Evolutionary conservation across 306 rosid species (phyloP).

Genomic region (Gynostemma pentaphyllum): DNA sequence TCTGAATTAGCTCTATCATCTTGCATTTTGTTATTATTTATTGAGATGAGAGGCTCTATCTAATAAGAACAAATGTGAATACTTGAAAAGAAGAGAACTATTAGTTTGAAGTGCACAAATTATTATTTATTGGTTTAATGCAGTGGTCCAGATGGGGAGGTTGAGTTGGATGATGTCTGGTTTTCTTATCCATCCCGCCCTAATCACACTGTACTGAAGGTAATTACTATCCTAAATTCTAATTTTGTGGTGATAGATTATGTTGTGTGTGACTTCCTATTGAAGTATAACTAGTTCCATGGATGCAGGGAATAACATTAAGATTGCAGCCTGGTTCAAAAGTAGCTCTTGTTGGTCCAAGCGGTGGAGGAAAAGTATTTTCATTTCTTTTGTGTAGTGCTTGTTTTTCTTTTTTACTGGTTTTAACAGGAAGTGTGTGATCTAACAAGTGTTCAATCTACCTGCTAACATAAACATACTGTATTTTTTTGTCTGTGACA

Average conservation of each 20-base stretch:
- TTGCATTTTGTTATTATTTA: background rate
- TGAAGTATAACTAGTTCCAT: background rate
- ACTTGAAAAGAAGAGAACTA: background rate
- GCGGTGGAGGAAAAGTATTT: constrained; percentile 82
- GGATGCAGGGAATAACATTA: constrained; percentile 55
- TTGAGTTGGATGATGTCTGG: constrained; percentile 76
- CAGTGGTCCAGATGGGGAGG: constrained; percentile 64
- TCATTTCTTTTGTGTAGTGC: background rate
- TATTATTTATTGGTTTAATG: constrained; percentile 9
- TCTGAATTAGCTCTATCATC: constrained; percentile 7
- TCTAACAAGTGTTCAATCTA: background rate
- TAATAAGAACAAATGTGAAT: background rate
- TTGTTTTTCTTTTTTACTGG: background rate
- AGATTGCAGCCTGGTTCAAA: constrained; percentile 62
- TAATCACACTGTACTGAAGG: constrained; percentile 61
- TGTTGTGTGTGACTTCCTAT: background rate
- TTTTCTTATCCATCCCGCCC: constrained; percentile 85
- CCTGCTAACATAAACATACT: background rate
- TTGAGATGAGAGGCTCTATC: background rate
- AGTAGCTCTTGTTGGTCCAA: constrained; percentile 88
- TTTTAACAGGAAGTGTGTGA: background rate
- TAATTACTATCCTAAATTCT: constrained; percentile 6
- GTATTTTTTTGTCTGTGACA: constrained; percentile 24
- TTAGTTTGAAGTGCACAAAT: background rate
- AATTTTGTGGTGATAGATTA: background rate